These are phyloP conservation scores for Paratinospora sagittata DNA, from an alignment of 164 flowering plant species.

Conservation along the genomic window DNA sequence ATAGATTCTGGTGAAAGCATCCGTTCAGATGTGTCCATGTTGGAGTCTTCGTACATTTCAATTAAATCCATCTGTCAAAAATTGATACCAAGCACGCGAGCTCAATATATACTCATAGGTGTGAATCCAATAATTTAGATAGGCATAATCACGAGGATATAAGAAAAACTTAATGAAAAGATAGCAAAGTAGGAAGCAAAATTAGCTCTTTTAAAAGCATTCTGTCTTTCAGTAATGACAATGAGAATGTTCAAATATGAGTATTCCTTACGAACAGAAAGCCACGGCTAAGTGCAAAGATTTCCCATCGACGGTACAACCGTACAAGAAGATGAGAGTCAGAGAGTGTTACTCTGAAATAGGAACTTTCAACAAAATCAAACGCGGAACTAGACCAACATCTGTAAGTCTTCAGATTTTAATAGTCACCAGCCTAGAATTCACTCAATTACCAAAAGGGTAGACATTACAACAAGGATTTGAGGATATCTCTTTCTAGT, in stretches of 20 bases:
- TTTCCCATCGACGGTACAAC: background rate
- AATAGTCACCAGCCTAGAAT: background rate
- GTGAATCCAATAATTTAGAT: background rate
- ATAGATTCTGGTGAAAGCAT: background rate
- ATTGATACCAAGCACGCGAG: background rate
- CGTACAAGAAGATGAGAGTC: background rate
- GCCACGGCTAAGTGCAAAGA: background rate
- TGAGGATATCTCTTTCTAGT: background rate
- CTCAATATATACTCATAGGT: background rate
- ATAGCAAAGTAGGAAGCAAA: too few relatives aligned
- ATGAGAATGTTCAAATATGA: background rate
- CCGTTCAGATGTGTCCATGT: conserved; percentile 4
- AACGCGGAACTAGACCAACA: background rate
- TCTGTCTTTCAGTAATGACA: background rate
- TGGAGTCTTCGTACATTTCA: background rate
- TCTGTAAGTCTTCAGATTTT: background rate
- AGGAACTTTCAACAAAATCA: background rate
- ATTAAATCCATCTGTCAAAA: conserved; percentile 9
- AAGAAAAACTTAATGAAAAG: background rate
- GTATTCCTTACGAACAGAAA: background rate
- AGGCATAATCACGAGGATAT: background rate
- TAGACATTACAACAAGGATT: background rate
- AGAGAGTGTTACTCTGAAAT: background rate
- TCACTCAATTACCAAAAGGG: background rate
- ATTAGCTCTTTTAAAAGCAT: background rate